Evolutionary conservation across 2,329 filamentous ascomycete species (phyloP), one percentile per base, ranked within the genome.

Genomic region (Seiridium unicorne): DNA sequence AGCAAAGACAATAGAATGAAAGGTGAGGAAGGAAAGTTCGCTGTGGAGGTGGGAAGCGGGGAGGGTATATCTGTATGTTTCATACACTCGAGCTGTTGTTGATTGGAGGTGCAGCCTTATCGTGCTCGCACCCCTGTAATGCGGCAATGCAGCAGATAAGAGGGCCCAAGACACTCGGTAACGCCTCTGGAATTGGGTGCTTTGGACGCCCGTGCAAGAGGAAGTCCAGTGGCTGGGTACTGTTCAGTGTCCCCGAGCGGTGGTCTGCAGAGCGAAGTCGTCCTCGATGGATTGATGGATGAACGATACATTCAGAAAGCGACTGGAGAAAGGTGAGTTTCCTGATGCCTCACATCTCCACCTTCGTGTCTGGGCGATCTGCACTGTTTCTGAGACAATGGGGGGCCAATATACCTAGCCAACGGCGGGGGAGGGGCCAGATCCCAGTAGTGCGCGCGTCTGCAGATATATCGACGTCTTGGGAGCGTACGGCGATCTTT

Each of bases 61-160:
- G 55, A 58, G 55, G 57, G 57, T 53, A 59, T 59, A 46, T 54
- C 34, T 38, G 35, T 10, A 54, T 42, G 58, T 60, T 60, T 60
- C 51, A 60, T 44, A 48, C 58, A 47, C 44, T 32, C 32, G 35
- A 49, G 48, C 44, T 26, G 49, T 56, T 55, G 34, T 31, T 60
- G 59, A 51, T 55, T 51, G 54, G 54, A 57, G 53, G 53, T 48
- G 18, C 59, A 60, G 54, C 38, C 59, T 60, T 57, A 60, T 60
- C 59, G 54, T 51, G 18, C n/a, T 42, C 7, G 38, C 57, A 59
- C 51, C 57, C 57, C 57, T 59, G 57, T 42, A n/a, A 34, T n/a
- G 31, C 10, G 42, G 53, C 36, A n/a, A 31, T 31, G 35, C 46
- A 36, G 44, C 44, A 51, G 44, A 58, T 51, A 51, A 18, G 26